Evolutionary conservation across 208 protist genomes (phyloP).

Genomic region (Acanthamoeba royreba): DNA sequence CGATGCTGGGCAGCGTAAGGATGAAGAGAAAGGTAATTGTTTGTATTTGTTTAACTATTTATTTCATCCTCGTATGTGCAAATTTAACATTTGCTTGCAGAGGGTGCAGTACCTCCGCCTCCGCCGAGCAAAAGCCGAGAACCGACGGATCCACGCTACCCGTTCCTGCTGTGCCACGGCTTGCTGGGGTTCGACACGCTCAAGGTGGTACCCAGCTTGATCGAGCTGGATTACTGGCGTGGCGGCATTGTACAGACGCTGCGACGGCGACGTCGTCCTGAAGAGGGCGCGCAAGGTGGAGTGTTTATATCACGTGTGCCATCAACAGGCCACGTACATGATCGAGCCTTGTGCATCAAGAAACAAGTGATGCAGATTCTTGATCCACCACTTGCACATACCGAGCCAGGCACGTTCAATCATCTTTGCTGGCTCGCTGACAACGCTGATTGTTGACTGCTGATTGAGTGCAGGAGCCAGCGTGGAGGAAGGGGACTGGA

Average conservation of each 20-base stretch:
- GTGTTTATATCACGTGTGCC: constrained; percentile 25
- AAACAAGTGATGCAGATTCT: constrained; percentile 17
- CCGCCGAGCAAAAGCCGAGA: not conserved
- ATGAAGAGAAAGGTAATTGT: too few species aligned
- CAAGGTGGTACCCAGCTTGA: constrained; percentile 23
- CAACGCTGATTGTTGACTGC: too few species aligned
- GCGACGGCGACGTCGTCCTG: not conserved
- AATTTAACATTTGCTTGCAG: too few species aligned
- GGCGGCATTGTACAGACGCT: constrained; percentile 15
- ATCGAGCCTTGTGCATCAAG: not conserved
- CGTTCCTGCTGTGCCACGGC: constrained; percentile 35
- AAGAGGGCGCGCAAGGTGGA: not conserved
- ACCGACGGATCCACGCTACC: not conserved
- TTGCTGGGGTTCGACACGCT: constrained; percentile 41
- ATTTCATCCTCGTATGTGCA: too few species aligned
- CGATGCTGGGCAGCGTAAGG: too few species aligned
- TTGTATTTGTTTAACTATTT: too few species aligned
- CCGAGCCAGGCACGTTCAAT: not conserved
- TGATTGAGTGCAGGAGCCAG: not conserved
- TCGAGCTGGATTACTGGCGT: constrained; percentile 26
- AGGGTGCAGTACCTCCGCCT: not conserved
- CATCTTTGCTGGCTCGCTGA: not conserved
- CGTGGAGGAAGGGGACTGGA: not conserved
- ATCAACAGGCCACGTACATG: constrained; percentile 18
- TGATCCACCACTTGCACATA: not conserved